These are phyloP conservation scores for Micractinium sp. DNA, from an alignment of 139 green algal species.

Conservation along the genomic window DNA sequence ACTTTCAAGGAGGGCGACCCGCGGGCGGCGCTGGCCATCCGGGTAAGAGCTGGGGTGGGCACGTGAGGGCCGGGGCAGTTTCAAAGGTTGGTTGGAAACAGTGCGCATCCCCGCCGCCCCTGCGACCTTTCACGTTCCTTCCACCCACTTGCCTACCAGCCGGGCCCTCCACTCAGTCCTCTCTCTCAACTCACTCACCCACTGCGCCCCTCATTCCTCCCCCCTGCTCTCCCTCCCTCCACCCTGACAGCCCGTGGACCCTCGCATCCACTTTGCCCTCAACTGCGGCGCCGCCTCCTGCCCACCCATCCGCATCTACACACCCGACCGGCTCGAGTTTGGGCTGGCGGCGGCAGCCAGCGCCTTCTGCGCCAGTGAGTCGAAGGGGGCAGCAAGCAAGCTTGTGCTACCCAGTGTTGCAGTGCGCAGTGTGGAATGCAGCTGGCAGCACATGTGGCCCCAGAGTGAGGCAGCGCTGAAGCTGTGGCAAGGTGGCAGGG, in stretches of 20 bases:
- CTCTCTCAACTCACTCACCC: neutral
- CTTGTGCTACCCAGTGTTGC: no score
- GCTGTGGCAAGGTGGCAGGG: no score
- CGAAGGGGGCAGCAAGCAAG: no score
- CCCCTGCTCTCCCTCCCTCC: neutral
- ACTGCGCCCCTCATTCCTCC: neutral
- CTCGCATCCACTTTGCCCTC: slow-evolving; percentile 96
- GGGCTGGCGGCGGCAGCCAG: slow-evolving; percentile 72
- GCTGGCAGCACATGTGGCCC: neutral
- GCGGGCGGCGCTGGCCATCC: slow-evolving; percentile 48
- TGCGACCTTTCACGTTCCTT: no score
- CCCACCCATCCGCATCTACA: slow-evolving; percentile 93
- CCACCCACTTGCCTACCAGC: no score
- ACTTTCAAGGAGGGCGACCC: slow-evolving; percentile 66
- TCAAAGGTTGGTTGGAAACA: no score
- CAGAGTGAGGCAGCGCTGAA: no score
- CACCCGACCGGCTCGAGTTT: slow-evolving; percentile 75
- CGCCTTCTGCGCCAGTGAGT: slow-evolving; percentile 62
- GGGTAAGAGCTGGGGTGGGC: neutral
- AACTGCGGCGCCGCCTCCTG: slow-evolving; percentile 93
- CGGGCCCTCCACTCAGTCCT: neutral
- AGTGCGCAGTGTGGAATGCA: neutral
- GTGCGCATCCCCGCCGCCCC: no score
- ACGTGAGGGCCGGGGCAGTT: neutral
- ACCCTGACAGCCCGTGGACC: slow-evolving; percentile 65